These are phyloP conservation scores for Aspergillus udagawae DNA, from an alignment of 2,329 filamentous ascomycete species.

Conservation along the genomic window DNA sequence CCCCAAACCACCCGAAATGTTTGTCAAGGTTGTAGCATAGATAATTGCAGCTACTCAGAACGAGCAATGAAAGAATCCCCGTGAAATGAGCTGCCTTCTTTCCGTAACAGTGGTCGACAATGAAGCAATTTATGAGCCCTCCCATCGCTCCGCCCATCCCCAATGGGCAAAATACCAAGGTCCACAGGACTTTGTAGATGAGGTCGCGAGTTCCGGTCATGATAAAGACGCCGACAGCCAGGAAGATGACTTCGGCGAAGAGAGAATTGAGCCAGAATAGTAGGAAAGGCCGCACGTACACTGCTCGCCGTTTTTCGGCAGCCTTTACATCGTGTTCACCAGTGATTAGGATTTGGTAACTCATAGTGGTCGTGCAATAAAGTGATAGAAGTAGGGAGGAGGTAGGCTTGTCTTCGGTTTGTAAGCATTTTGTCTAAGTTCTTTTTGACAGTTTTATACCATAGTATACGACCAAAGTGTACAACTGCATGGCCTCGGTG, in stretches of 20 bases:
- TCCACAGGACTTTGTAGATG: constrained; percentile 13
- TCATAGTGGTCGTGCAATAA: background rate
- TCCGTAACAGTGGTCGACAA: constrained; percentile 2
- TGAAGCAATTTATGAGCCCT: constrained; percentile 8
- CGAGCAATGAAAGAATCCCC: no score
- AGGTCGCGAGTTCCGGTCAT: constrained; percentile 12
- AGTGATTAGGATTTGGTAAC: background rate
- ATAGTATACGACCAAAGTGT: background rate
- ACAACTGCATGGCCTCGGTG: background rate
- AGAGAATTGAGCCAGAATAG: constrained; percentile 10
- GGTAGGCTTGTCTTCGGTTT: background rate
- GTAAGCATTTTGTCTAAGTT: background rate
- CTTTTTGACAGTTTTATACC: background rate
- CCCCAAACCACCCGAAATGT: no score
- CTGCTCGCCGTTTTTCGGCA: constrained; percentile 5
- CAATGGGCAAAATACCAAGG: constrained; percentile 9
- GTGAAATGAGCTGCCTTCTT: no score
- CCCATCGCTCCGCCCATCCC: constrained; percentile 15
- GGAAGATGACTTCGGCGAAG: constrained; percentile 10
- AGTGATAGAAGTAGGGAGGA: background rate
- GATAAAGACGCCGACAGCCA: constrained; percentile 5
- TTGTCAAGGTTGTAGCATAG: no score
- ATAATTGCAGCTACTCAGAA: no score
- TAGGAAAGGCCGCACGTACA: constrained; percentile 10
- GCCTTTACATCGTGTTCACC: background rate